Evolutionary conservation across 352 stramenopile species (phyloP).

Genomic region (Thalassiosira gravida): DNA sequence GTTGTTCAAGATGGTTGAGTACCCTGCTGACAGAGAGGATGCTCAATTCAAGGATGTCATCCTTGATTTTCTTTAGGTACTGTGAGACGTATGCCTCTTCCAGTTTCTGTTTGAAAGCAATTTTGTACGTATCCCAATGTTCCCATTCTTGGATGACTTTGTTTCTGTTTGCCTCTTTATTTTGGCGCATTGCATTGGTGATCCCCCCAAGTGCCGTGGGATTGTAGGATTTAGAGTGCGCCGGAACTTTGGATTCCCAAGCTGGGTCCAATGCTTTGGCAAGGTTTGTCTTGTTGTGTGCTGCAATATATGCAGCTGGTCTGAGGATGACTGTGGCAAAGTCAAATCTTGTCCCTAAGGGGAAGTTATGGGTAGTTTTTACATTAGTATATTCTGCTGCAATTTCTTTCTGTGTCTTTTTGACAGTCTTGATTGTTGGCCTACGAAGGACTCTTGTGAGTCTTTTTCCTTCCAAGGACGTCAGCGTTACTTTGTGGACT

Average conservation of each 20-base stretch:
- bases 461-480: not conserved
- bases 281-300: not conserved
- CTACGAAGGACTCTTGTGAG: not conserved
- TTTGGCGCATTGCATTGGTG: not conserved
- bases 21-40: not conserved
- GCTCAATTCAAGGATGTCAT: not conserved
- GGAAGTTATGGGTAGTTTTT: constrained; percentile 9
- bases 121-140: constrained; percentile 5
- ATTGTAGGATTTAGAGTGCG: not conserved
- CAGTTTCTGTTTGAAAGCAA: not conserved
- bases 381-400: not conserved
- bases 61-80: not conserved
- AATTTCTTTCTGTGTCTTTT: not conserved
- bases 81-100: not conserved
- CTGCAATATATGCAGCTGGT: not conserved
- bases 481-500: not conserved
- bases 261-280: not conserved
- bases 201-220: not conserved
- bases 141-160: constrained; percentile 1
- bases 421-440: not conserved
- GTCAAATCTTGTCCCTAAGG: not conserved
- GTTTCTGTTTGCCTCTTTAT: not conserved
- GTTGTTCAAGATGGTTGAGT: not conserved
- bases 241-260: not conserved
- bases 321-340: not conserved